These are phyloP conservation scores for Scenedesmus sp. DNA, from an alignment of 163 green algal species.

Conservation along the genomic window DNA sequence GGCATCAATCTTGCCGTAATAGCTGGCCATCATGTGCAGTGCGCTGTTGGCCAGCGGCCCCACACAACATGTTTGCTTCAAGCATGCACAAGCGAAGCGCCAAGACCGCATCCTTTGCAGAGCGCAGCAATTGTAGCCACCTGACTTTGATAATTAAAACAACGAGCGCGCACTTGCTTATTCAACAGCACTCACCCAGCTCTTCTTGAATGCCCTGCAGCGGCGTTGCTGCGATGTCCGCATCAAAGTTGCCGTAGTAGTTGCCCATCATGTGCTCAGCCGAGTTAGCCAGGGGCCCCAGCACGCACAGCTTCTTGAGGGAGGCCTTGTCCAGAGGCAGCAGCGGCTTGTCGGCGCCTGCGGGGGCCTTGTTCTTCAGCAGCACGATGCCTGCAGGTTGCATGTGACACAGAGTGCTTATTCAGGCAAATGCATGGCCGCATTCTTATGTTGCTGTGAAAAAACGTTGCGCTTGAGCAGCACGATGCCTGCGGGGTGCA, in stretches of 20 bases:
- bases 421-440: not conserved
- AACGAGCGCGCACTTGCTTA: too few species aligned
- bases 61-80: not conserved
- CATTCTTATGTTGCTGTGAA: not conserved
- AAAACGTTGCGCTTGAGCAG: constrained; percentile 19
- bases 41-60: constrained; percentile 24
- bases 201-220: constrained; percentile 36
- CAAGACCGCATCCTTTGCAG: too few species aligned
- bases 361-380: constrained; percentile 32
- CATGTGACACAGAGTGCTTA: not conserved
- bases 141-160: too few species aligned
- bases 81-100: too few species aligned
- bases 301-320: constrained; percentile 41
- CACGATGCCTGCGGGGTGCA: constrained; percentile 18
- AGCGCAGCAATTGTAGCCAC: too few species aligned
- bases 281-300: constrained; percentile 29
- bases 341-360: not conserved
- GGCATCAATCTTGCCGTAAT: constrained; percentile 34
- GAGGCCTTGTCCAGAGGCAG: constrained; percentile 26
- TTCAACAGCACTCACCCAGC: constrained; percentile 14
- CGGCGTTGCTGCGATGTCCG: not conserved
- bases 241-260: constrained; percentile 48
- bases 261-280: constrained; percentile 52
- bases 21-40: constrained; percentile 48
- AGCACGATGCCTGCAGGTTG: constrained; percentile 36